These are phyloP conservation scores for Pistacia integerrima DNA, from an alignment of 345 rosid species.

Conservation along the genomic window DNA sequence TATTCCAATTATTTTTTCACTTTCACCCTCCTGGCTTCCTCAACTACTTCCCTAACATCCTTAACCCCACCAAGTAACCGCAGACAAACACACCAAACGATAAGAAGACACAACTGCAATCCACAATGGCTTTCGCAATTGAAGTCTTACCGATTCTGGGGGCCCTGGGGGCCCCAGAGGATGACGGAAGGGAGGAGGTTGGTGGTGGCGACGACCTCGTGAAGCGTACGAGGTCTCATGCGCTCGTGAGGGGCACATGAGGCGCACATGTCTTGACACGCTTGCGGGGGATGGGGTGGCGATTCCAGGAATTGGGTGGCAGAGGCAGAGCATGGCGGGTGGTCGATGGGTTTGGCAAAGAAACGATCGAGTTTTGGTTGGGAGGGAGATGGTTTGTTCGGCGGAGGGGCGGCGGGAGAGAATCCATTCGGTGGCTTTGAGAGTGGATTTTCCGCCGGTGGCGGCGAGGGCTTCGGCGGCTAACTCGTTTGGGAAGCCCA, in stretches of 20 bases:
- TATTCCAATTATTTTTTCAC: slow-evolving; percentile 26
- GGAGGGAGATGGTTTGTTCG: not conserved
- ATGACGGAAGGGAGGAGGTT: slow-evolving; percentile 70
- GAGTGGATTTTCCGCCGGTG: slow-evolving; percentile 61
- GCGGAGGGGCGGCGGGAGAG: slow-evolving; percentile 34
- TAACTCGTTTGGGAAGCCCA: slow-evolving; percentile 60
- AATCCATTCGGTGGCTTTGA: slow-evolving; percentile 71
- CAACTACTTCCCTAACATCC: slow-evolving; percentile 76
- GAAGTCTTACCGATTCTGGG: slow-evolving; percentile 93
- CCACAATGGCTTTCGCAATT: slow-evolving; percentile 62
- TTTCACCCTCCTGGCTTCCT: slow-evolving; percentile 58
- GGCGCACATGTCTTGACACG: slow-evolving; percentile 30
- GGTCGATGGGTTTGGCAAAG: too few relatives aligned
- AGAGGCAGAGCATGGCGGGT: not conserved
- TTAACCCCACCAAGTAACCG: slow-evolving; percentile 76
- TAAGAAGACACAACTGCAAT: slow-evolving; percentile 44
- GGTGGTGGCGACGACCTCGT: slow-evolving; percentile 71
- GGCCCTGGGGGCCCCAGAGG: slow-evolving; percentile 93
- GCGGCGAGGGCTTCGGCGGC: slow-evolving; percentile 62
- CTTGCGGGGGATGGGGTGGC: slow-evolving; percentile 32
- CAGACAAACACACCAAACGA: slow-evolving; percentile 66
- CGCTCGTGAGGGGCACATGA: slow-evolving; percentile 70
- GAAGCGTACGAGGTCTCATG: slow-evolving; percentile 72
- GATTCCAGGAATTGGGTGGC: too few relatives aligned
- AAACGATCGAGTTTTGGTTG: not conserved